Evolutionary conservation across 2,329 filamentous ascomycete genomes (phyloP).

Genomic region (Venturia pyrina): DNA sequence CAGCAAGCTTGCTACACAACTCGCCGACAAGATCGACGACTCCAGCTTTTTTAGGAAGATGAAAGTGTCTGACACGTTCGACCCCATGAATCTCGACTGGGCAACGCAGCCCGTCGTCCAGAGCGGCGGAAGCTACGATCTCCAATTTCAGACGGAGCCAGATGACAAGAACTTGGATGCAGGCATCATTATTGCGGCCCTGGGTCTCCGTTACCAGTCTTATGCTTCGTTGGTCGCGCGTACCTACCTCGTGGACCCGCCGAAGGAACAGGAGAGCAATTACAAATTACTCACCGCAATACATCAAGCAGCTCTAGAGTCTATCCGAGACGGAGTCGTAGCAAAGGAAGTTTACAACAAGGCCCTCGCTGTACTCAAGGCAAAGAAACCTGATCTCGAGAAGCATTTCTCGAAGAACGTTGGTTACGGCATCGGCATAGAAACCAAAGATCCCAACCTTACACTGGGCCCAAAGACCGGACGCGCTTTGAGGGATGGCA

Average conservation of each 20-base stretch:
- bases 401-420: constrained; percentile 91
- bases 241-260: constrained; percentile 94
- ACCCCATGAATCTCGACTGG: constrained; percentile 86
- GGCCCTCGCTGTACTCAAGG: constrained; percentile 66
- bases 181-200: constrained; percentile 84
- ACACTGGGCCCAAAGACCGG: constrained; percentile 79
- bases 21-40: constrained; percentile 87
- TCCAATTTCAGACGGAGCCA: constrained; percentile 68
- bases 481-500: constrained; percentile 80
- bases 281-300: constrained; percentile 82
- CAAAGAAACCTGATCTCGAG: constrained; percentile 90
- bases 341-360: constrained; percentile 90
- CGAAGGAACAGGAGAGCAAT: constrained; percentile 87
- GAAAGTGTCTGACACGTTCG: constrained; percentile 80
- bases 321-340: constrained; percentile 73
- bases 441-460: constrained; percentile 75
- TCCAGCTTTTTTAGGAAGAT: constrained; percentile 82
- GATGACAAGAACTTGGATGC: constrained; percentile 76
- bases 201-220: constrained; percentile 90
- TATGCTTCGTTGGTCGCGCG: constrained; percentile 88
- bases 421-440: constrained; percentile 85
- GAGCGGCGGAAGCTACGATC: constrained; percentile 90
- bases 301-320: constrained; percentile 83
- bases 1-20: constrained; percentile 71
- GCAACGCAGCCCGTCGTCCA: constrained; percentile 83